Evolutionary conservation across 495 filamentous ascomycete species (phyloP).

Genomic region (Melanomma pulvis-pyrius): DNA sequence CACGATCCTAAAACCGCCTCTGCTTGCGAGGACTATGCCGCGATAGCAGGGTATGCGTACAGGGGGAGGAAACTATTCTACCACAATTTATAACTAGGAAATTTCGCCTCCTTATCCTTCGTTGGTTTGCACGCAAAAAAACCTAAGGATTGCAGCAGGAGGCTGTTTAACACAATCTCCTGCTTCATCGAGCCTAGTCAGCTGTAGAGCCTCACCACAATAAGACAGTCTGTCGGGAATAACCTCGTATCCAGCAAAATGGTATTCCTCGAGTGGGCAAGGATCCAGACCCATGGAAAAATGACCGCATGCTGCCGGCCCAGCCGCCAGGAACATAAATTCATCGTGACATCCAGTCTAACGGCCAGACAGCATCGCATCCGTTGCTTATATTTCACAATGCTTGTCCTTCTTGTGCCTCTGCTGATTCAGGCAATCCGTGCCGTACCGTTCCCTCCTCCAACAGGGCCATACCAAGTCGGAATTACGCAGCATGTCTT

Average conservation of each 20-base stretch:
- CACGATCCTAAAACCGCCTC: no score
- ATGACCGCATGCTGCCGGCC: background rate
- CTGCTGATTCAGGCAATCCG: background rate
- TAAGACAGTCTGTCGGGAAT: background rate
- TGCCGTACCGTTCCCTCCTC: slow-evolving; percentile 14
- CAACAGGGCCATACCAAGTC: slow-evolving; percentile 21
- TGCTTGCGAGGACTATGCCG: no score
- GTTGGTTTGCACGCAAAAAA: no score
- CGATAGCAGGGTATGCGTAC: no score
- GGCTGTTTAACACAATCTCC: no score
- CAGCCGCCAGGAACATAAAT: background rate
- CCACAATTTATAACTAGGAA: no score
- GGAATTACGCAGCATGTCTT: slow-evolving; percentile 29
- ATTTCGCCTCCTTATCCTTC: no score
- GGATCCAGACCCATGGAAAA: background rate
- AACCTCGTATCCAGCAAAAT: background rate
- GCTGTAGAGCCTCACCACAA: background rate
- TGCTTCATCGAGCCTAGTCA: background rate
- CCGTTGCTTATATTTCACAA: background rate
- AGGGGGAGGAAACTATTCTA: no score
- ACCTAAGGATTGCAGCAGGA: no score
- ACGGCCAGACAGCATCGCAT: background rate
- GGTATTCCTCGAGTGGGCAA: background rate
- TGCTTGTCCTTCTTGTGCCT: background rate
- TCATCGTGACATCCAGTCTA: background rate